phyloP scores from a whole-genome alignment of 2,329 filamentous ascomycete genomes.

The Fusarium buharicum region DNA sequence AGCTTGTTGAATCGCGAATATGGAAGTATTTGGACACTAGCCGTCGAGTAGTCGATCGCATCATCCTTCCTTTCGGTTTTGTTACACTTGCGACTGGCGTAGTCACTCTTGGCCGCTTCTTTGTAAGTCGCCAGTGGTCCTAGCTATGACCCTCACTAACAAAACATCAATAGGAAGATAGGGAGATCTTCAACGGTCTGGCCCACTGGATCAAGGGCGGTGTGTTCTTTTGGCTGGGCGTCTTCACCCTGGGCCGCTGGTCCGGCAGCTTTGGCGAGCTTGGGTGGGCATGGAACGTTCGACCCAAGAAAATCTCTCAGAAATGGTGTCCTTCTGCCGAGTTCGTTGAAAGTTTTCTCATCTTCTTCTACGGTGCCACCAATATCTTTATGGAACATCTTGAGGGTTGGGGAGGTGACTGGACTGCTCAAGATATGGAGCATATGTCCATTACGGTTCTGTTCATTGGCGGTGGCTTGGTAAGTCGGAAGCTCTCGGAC shows the following conservation, averaged over 20 bases:
- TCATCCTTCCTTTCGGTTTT: conserved; percentile 82
- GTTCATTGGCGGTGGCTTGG: conserved; percentile 91
- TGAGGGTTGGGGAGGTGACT: conserved; percentile 74
- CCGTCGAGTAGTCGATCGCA: conserved; percentile 78
- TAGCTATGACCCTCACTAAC: conserved; percentile 5
- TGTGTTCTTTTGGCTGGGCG: conserved; percentile 93
- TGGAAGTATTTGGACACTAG: conserved; percentile 67
- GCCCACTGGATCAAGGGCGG: conserved; percentile 96
- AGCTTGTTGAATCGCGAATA: conserved; percentile 64
- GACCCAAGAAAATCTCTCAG: conserved; percentile 66
- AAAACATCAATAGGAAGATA: conserved; percentile 64
- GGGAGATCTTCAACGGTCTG: conserved; percentile 80
- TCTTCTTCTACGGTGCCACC: conserved; percentile 87
- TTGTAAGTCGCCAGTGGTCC: conserved; percentile 66
- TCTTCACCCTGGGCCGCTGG: conserved; percentile 89
- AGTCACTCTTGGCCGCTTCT: conserved; percentile 83
- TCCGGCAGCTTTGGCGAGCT: conserved; percentile 89
- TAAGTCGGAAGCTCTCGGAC: conserved; percentile 55
- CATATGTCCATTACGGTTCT: conserved; percentile 92
- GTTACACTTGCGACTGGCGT: conserved; percentile 76
- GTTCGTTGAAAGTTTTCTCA: conserved; percentile 88
- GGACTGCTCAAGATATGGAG: conserved; percentile 84
- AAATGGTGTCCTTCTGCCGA: conserved; percentile 83
- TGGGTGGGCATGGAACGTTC: conserved; percentile 95
- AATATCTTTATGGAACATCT: conserved; percentile 96